Conservation (phyloP, 2,329 filamentous ascomycete genomes). For the Sporothrix brasiliensis region DNA sequence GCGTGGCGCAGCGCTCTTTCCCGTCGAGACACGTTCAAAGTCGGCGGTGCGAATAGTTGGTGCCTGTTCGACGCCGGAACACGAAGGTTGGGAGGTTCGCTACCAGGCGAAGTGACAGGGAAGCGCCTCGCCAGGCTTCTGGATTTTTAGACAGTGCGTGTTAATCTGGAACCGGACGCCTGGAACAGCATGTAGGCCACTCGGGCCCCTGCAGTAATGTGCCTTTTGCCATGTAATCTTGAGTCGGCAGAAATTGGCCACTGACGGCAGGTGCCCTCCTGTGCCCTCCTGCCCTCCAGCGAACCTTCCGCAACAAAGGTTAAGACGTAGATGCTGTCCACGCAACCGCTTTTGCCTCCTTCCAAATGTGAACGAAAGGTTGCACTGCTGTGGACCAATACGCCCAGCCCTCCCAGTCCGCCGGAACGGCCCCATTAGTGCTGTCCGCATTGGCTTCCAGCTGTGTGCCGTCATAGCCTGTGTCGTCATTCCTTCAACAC, state of each 20-base stretch:
- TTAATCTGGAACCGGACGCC: conserved; percentile 16
- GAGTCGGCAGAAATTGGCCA: not conserved
- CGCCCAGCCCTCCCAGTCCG: conserved; percentile 1
- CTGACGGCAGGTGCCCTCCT: not conserved
- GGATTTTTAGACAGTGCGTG: not conserved
- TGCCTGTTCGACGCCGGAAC: conserved; percentile 13
- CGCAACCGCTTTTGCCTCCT: not conserved
- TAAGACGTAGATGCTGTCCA: not conserved
- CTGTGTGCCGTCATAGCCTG: conserved; percentile 15
- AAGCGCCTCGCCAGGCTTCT: not conserved
- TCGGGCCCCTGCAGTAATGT: not conserved
- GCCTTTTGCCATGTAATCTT: not conserved
- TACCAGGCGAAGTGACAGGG: not conserved
- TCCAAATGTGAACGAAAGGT: not conserved
- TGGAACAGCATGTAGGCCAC: not conserved
- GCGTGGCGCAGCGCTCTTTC: conserved; percentile 10
- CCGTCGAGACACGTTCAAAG: not conserved
- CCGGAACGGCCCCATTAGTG: not conserved
- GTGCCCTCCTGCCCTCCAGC: not conserved
- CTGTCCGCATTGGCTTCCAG: not conserved
- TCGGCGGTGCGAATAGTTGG: not conserved
- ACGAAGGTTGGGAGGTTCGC: too few relatives aligned
- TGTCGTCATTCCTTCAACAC: not conserved
- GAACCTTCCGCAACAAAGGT: not conserved
- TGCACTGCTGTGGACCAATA: not conserved